Conservation (phyloP, 805 yeast genomes). For the Schizosaccharomyces japonicus region DNA sequence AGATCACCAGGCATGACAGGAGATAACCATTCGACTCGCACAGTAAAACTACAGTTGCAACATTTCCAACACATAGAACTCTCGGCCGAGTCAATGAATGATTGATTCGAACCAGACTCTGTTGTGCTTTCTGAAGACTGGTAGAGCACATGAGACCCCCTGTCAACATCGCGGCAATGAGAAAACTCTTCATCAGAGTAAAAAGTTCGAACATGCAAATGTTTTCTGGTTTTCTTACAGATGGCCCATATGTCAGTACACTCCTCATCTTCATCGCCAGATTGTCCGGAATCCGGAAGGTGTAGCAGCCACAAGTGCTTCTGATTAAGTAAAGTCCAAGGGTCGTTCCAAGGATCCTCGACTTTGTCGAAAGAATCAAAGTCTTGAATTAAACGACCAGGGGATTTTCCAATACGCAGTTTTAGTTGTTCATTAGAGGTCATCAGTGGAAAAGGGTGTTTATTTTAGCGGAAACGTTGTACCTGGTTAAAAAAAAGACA, state of each 20-base stretch:
- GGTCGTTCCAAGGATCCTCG: background rate
- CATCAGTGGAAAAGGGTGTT: too few species aligned
- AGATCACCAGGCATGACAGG: background rate
- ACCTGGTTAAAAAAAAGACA: too few species aligned
- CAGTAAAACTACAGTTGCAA: too few species aligned
- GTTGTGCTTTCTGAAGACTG: too few species aligned
- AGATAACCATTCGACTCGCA: background rate
- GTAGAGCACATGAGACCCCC: background rate
- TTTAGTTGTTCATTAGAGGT: too few species aligned
- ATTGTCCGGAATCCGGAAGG: background rate
- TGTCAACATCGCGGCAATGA: too few species aligned
- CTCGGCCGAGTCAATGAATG: background rate
- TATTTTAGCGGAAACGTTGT: too few species aligned
- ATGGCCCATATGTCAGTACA: slow-evolving; percentile 1
- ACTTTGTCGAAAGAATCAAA: background rate
- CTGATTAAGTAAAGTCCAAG: background rate
- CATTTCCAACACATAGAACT: background rate
- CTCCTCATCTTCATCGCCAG: background rate
- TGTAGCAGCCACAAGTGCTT: background rate
- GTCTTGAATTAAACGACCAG: background rate
- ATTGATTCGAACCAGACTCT: too few species aligned
- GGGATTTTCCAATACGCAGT: background rate
- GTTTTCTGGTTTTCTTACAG: background rate
- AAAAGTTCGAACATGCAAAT: background rate
- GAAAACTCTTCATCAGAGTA: background rate